These are phyloP conservation scores for Blastobotrys capitulatus DNA, from an alignment of 1,139 yeast genomes.

Conservation along the genomic window DNA sequence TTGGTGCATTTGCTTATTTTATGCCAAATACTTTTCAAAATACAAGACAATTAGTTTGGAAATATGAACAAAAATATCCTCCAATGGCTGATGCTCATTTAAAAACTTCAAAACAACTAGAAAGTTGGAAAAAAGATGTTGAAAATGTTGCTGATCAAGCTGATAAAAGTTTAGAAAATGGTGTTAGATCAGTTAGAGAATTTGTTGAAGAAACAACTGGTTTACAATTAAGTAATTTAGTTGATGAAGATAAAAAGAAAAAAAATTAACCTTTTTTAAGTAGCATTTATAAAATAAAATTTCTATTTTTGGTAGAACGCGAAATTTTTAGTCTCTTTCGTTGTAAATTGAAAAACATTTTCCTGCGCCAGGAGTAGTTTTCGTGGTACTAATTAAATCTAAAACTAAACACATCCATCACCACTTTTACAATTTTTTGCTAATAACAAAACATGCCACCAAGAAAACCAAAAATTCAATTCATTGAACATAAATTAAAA, in stretches of 20 bases:
- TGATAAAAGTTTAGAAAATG: conserved; percentile 34
- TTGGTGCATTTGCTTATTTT: conserved; percentile 64
- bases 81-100: conserved; percentile 62
- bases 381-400: too few relatives aligned
- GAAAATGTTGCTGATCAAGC: conserved; percentile 37
- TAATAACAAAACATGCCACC: too few relatives aligned
- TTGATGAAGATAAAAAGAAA: conserved; percentile 37
- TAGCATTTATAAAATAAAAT: not conserved
- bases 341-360: too few relatives aligned
- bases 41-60: conserved; percentile 57
- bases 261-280: conserved; percentile 8
- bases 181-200: conserved; percentile 43
- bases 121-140: conserved; percentile 42
- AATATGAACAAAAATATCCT: conserved; percentile 64
- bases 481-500: not conserved
- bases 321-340: too few relatives aligned
- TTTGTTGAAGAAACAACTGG: conserved; percentile 61
- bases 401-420: too few relatives aligned
- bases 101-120: conserved; percentile 43
- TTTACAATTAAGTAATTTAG: conserved; percentile 45
- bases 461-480: not conserved
- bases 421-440: too few relatives aligned
- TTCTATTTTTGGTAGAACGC: too few relatives aligned
- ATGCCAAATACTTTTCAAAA: conserved; percentile 74
- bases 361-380: too few relatives aligned